phyloP scores from a whole-genome alignment of 805 yeast species.

The Teunomyces atbi region DNA sequence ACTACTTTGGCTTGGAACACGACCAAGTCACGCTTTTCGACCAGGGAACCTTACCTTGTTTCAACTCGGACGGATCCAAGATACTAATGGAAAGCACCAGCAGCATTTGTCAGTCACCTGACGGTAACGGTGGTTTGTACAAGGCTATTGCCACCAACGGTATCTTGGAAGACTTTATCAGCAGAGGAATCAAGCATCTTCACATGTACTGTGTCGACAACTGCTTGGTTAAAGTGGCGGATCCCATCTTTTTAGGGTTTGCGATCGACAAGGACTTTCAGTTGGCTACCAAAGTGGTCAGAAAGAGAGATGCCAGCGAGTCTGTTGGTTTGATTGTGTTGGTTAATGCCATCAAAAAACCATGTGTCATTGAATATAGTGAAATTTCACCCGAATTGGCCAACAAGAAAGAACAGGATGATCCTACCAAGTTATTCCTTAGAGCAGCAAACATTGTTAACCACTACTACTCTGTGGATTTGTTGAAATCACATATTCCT shows the following conservation, averaged over 20 bases:
- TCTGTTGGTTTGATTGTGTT: conserved; percentile 89
- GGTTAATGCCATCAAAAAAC: conserved; percentile 53
- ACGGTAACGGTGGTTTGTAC: conserved; percentile 97
- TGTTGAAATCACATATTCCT: conserved; percentile 58
- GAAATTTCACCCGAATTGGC: conserved; percentile 80
- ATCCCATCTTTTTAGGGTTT: conserved; percentile 86
- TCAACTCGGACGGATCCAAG: conserved; percentile 64
- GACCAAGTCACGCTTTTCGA: conserved; percentile 75
- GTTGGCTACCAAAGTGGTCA: conserved; percentile 90
- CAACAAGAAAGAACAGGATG: conserved; percentile 57
- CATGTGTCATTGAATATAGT: conserved; percentile 93
- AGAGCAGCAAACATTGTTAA: conserved; percentile 97
- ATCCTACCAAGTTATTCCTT: conserved; percentile 53
- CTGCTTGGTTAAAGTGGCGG: conserved; percentile 87
- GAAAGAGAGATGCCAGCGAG: conserved; percentile 85
- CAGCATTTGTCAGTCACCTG: conserved; percentile 81
- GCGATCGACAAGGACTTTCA: conserved; percentile 65
- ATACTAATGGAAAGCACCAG: conserved; percentile 59
- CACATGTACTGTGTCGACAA: conserved; percentile 98
- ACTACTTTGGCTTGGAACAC: conserved; percentile 66
- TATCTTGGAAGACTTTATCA: conserved; percentile 63
- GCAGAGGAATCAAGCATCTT: conserved; percentile 76
- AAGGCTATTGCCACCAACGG: conserved; percentile 69
- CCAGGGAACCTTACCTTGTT: conserved; percentile 95
- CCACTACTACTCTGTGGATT: conserved; percentile 87